Base-by-base conservation (phyloP, 2,329 filamentous ascomycete species). In the Monilinia fructigena region DNA sequence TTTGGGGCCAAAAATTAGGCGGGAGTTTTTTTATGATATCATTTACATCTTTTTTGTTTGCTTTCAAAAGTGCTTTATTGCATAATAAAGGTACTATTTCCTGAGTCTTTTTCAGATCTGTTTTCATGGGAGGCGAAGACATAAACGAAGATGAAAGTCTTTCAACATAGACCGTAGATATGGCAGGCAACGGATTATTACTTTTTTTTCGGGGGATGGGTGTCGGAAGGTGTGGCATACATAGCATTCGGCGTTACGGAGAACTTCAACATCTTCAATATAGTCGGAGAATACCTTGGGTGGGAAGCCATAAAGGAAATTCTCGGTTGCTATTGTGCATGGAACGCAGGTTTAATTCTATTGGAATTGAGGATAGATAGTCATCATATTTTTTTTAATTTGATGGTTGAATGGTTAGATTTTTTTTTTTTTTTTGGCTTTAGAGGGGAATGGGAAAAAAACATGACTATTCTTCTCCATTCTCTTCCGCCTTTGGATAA, bases 121-220 rank as follows among this genome's bases (percentile, higher is more conserved):
- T 63, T 48, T 61, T 61, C 23, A 58, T 58, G 11, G 45, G 23
- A 28, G 35, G 18, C 4, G 45, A 67, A 68, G 70, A 59, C n/a
- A 50, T 12, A 48, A 20, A 55, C 63, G 70, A 70, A 72, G 71
- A 72, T 71, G 74, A 74, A 76, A 75, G 74, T 75, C 74, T 76
- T 76, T 76, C 75, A 76, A 76, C 75, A 76, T 76, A 76, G 75
- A 75, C 74, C 74, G 71, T 75, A 75, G 72, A 75, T 71, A 74
- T 72, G 68, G 61, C 28, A 52, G 38, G 61, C 52, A 63, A 59
- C 47, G 40, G 55, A 31, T 59, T 45, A 59, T 55, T 53, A 63
- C 23, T 45, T n/a, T 45, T 54, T 23, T 23, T 58, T 42, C 40
- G 63, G 54, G 48, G 55, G 12, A 26, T 40, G 53, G 55, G 61